Base-by-base conservation (phyloP, 2,329 filamentous ascomycete genomes). In the Stachybotrys echinatus region DNA sequence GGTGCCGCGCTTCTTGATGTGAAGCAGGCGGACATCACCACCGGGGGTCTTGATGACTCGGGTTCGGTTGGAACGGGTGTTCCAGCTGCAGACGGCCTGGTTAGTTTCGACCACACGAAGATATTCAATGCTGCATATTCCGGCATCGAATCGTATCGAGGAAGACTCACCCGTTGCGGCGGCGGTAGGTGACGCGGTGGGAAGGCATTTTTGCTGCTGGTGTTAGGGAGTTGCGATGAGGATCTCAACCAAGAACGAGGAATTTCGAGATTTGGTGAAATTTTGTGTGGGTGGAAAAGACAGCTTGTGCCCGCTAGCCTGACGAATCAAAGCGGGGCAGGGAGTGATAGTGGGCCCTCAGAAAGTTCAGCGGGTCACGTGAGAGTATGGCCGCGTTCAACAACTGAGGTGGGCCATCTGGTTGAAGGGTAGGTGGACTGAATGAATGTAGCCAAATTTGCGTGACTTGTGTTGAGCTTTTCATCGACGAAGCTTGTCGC, bases 1-100 rank as follows among this genome's bases (percentile, higher is more conserved):
- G 73, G 91, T 95, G 66, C 92, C 94, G 75, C 87, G 89, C 90
- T 99, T 99, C 89, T 97, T 97, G 83, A 96, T 92, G 87, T 99
- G 92, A 67, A 97, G 88, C 73, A 96, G 87, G 74, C 94, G 87
- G 70, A 96, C 86, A 74, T 92, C 84, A 74, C 94, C 94, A 75
- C 94, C 95, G 64, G 95, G 94, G 63, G 94, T 99, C 85, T 94
- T 94, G 77, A 96, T 75, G 69, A 95, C 83, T 73, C 94, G 88
- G 74, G 94, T 92, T 78, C 91, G 90, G 88, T 99, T 96, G 75
- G 89, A 95, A 74, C 81, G 81, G 74, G 92, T 97, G 87, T 97
- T 97, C 89, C 97, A 99, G 73, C 89, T 94, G 69, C 51, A 23
- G 46, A 19, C 48, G 34, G 45, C 27, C 27, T 34, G 10, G 27